A percentile compares a stretch with the other conserved stretches of the same genome.
Conservation (phyloP, 1,139 yeast species). For the Wickerhamomyces sp. region DNA sequence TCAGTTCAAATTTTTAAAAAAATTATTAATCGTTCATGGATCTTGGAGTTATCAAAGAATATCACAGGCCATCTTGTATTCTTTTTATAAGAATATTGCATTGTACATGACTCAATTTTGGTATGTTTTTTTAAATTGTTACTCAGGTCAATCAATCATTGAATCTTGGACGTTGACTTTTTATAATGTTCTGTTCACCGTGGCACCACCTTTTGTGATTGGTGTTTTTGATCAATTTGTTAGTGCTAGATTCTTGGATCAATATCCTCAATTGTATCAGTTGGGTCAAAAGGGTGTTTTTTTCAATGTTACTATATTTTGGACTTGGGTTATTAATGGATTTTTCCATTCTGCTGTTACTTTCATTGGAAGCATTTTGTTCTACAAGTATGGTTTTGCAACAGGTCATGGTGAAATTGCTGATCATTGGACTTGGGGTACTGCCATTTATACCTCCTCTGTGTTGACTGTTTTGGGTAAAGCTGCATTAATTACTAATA, state of each 20-base stretch:
- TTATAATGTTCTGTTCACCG: slow-evolving; percentile 94
- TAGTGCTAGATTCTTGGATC: slow-evolving; percentile 79
- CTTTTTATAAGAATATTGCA: slow-evolving; percentile 93
- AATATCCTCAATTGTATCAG: slow-evolving; percentile 89
- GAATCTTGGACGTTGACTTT: slow-evolving; percentile 98
- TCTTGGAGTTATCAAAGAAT: slow-evolving; percentile 97
- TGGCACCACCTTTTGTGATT: slow-evolving; percentile 89
- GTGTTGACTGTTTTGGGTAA: slow-evolving; percentile 88
- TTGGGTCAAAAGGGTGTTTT: slow-evolving; percentile 86
- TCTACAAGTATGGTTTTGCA: slow-evolving; percentile 65
- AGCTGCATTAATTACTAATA: slow-evolving; percentile 85
- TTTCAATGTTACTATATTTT: slow-evolving; percentile 85
- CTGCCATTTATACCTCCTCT: slow-evolving; percentile 83
- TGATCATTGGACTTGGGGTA: slow-evolving; percentile 96
- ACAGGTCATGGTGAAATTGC: slow-evolving; percentile 66
- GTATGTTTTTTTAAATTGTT: slow-evolving; percentile 90
- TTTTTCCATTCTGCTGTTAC: slow-evolving; percentile 89
- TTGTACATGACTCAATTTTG: slow-evolving; percentile 97
- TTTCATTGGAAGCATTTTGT: slow-evolving; percentile 65
- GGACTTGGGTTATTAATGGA: slow-evolving; percentile 98
- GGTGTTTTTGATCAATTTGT: slow-evolving; percentile 98
- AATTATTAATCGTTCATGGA: slow-evolving; percentile 87
- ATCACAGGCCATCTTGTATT: slow-evolving; percentile 85
- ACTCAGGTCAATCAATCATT: slow-evolving; percentile 91
- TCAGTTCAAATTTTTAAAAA: slow-evolving; percentile 82